A percentile compares a stretch with the other conserved stretches of the same genome.
These are phyloP conservation scores for Coleophoma eucalyptorum DNA, from an alignment of 2,329 filamentous ascomycete genomes.

Conservation along the genomic window DNA sequence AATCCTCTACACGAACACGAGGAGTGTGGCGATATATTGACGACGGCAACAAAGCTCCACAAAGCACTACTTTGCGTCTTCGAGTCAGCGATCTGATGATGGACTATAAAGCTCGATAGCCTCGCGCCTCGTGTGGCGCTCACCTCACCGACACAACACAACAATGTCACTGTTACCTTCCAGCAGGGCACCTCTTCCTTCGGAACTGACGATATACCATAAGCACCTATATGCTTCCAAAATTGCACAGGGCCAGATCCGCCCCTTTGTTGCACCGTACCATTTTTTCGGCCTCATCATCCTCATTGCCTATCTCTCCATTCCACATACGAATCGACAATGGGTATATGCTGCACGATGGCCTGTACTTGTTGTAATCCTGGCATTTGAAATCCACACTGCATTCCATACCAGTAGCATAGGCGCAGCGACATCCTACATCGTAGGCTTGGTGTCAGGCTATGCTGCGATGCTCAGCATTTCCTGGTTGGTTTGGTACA, in stretches of 20 bases:
- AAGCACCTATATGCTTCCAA: too few species aligned
- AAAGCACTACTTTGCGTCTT: too few species aligned
- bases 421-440: slow-evolving; percentile 48
- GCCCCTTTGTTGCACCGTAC: slow-evolving; percentile 50
- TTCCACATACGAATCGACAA: slow-evolving; percentile 47
- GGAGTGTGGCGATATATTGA: too few species aligned
- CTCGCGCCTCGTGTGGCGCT: too few species aligned
- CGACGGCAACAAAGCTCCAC: too few species aligned
- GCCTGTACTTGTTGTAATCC: slow-evolving; percentile 40
- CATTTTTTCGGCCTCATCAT: slow-evolving; percentile 42
- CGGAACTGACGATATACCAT: too few species aligned
- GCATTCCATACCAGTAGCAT: slow-evolving; percentile 40
- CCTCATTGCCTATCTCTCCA: slow-evolving; percentile 48
- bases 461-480: slow-evolving; percentile 49
- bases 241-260: slow-evolving; percentile 27
- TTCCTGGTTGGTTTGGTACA: slow-evolving; percentile 47
- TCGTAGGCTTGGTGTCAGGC: slow-evolving; percentile 41
- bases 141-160: too few species aligned
- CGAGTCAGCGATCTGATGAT: too few species aligned
- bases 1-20: too few species aligned
- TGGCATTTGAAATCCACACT: slow-evolving; percentile 40
- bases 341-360: slow-evolving; percentile 49
- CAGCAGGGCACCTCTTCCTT: too few species aligned
- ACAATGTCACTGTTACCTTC: too few species aligned
- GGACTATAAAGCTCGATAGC: too few species aligned